Conservation (phyloP, 441 rosid genomes). For the Adansonia grandidieri region DNA sequence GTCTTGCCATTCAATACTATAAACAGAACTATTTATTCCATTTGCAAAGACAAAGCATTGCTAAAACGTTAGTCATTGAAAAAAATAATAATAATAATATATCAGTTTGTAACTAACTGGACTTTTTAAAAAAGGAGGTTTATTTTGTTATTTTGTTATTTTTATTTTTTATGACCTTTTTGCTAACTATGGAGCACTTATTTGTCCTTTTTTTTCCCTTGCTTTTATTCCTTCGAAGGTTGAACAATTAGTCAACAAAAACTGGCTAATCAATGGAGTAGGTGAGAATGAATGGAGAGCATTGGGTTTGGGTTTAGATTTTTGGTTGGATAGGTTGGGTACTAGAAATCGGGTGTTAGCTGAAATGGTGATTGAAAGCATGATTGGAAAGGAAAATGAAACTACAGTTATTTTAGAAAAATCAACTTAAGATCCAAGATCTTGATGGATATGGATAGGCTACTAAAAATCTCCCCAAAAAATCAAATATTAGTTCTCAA, state of each 20-base stretch:
- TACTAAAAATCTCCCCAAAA: background rate
- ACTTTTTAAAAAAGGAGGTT: background rate
- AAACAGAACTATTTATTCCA: background rate
- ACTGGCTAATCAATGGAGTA: conserved; percentile 20
- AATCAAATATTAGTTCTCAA: background rate
- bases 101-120: background rate
- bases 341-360: background rate
- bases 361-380: background rate
- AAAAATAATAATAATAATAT: background rate
- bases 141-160: background rate
- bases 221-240: background rate
- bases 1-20: background rate
- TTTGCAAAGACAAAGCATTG: background rate
- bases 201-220: background rate
- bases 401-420: background rate
- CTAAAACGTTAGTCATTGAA: background rate
- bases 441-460: background rate
- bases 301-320: background rate
- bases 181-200: background rate
- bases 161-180: too few species aligned
- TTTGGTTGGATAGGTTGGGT: background rate
- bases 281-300: conserved; percentile 20
- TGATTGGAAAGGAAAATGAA: background rate
- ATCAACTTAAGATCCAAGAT: background rate
- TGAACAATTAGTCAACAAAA: conserved; percentile 22